A percentile compares a stretch with the other conserved stretches of the same genome.
phyloP scores from a whole-genome alignment of 176 grass and related monocot genomes.

The Ensete glaucum region DNA sequence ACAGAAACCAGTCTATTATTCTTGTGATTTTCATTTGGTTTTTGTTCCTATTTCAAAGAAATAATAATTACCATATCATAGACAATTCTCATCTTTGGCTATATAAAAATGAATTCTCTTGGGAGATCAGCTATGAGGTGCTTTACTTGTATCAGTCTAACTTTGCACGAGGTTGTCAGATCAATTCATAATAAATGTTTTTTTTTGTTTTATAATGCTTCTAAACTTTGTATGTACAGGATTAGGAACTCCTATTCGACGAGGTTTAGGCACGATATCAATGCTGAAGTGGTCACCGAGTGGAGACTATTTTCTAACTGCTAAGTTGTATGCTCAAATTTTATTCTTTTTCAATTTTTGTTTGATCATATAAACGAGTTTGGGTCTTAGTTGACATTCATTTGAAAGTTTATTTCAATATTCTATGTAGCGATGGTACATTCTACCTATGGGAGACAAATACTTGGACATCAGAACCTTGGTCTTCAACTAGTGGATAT shows the following conservation, averaged over 20 bases:
- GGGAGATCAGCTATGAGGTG: not conserved
- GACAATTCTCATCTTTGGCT: not conserved
- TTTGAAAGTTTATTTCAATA: conserved; percentile 18
- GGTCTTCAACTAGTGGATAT: conserved; percentile 88
- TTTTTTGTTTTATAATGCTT: not conserved
- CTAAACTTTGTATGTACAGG: conserved; percentile 30
- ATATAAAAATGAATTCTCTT: not conserved
- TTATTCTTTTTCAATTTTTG: conserved; percentile 9
- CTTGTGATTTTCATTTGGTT: no score
- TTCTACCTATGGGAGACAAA: conserved; percentile 97
- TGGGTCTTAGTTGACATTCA: conserved; percentile 10
- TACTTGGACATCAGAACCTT: conserved; percentile 90
- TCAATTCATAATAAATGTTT: not conserved
- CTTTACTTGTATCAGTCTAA: not conserved
- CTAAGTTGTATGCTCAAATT: conserved; percentile 68
- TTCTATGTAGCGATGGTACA: conserved; percentile 64
- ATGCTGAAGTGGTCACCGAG: conserved; percentile 78
- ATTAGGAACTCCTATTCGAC: conserved; percentile 68
- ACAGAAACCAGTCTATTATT: no score
- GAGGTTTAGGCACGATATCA: conserved; percentile 76
- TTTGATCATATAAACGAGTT: not conserved
- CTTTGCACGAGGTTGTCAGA: not conserved
- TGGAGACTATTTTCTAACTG: conserved; percentile 82
- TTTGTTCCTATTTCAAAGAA: no score
- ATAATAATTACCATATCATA: no score